phyloP scores from a whole-genome alignment of 306 rosid species.

The Sesbania bispinosa region DNA sequence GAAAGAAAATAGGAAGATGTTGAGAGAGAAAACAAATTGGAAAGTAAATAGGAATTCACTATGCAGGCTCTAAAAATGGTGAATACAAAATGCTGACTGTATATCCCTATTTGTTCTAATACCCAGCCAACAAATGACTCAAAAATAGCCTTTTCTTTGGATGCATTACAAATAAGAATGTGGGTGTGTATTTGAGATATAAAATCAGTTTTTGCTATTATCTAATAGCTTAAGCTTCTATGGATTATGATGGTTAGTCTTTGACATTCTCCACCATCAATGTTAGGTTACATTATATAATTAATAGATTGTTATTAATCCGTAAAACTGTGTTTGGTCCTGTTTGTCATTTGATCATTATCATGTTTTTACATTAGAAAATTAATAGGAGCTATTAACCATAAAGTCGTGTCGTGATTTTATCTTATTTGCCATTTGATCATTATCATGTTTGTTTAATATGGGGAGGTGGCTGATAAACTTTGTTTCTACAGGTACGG shows the following conservation, averaged over 20 bases:
- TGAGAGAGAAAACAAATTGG: not conserved
- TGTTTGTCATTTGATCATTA: constrained; percentile 4
- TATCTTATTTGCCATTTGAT: not conserved
- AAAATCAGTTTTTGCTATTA: not conserved
- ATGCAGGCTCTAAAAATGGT: constrained; percentile 1
- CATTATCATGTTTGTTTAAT: not conserved
- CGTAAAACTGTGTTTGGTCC: not conserved
- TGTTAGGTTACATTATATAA: not conserved
- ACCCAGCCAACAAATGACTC: not conserved
- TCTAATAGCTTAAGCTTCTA: not conserved
- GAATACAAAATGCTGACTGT: not conserved
- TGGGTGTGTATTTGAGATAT: not conserved
- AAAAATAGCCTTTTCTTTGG: not conserved
- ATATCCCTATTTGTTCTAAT: not conserved
- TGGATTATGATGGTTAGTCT: not conserved
- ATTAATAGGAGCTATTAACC: not conserved
- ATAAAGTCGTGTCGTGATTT: not conserved
- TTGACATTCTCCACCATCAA: not conserved
- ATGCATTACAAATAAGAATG: constrained; percentile 1
- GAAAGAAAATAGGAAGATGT: constrained; percentile 9
- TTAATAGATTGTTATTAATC: not conserved
- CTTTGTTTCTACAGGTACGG: constrained; percentile 54
- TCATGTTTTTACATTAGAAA: not conserved
- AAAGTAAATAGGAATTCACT: not conserved
- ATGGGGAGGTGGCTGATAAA: constrained; percentile 14